Base-by-base conservation (phyloP, 2,329 filamentous ascomycete species). In the Phaeosphaeriaceae sp. region DNA sequence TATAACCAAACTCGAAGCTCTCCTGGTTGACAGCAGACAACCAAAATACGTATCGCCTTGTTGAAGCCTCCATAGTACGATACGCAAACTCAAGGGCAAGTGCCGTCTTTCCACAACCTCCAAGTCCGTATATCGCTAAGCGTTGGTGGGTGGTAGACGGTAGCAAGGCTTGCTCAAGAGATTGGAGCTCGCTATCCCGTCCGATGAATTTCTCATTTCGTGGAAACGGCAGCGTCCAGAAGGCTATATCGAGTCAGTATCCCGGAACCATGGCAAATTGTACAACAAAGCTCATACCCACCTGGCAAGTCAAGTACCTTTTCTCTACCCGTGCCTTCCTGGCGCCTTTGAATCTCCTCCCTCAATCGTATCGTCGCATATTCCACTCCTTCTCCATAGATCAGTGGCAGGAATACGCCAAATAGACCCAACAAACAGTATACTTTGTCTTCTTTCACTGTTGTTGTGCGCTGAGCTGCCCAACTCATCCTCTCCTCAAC, bases 81-180 rank as follows among this genome's bases (percentile, higher is more conserved):
- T 79, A 82, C 10, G 74, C 73, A 40, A 77, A 70, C 33, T 78
- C 71, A 27, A 81, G 46, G 44, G 65, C 61, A 25, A 68, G 59
- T 36, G 57, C 59, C 54, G 65, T 60, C 36, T 68, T 68, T 19
- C 65, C 65, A 40, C 57, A 60, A 3, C 61, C 61, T 27, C 62
- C 62, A 7, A 63, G 55, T 46, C 60, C 62, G 27, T 61, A 61
- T 54, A 65, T 57, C 20, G 60, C 54, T 41, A 58, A 56, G 36
- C 57, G 54, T 40, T 21, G 53, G 47, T 61, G 61, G 19, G 55
- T 58, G 31, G 48, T 53, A 7, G 53, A 44, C 17, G 19, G 45
- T 17, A 63, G 21, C 15, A 63, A 46, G 40, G 15, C 36, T 47
- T 57, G 51, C 52, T 58, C 51, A 25, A 66, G 57, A 20, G 47